Evolutionary conservation across 2,329 filamentous ascomycete genomes (phyloP).

Genomic region (Ophiostoma perfectum): DNA sequence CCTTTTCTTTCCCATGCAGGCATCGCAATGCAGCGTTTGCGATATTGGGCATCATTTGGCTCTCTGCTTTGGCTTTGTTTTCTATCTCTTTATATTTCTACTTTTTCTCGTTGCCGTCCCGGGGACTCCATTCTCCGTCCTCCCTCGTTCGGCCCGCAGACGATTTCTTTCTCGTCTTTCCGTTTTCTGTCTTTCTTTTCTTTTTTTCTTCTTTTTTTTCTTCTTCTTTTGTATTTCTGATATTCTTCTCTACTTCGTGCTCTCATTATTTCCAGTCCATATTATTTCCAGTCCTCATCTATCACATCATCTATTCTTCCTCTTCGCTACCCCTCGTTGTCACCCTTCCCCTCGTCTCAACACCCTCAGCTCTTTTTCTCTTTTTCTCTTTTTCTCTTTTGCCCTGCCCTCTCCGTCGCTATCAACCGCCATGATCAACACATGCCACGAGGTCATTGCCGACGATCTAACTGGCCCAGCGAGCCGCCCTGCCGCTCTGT

Average conservation of each 20-base stretch:
- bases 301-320: neutral
- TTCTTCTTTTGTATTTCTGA: neutral
- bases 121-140: neutral
- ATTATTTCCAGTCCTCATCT: no score
- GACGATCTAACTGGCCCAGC: neutral
- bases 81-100: neutral
- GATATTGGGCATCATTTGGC: neutral
- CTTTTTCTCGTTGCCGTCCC: neutral
- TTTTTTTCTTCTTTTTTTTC: neutral
- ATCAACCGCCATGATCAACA: neutral
- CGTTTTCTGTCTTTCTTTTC: neutral
- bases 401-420: neutral
- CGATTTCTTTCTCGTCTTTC: neutral
- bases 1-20: neutral
- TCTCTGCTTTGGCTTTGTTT: neutral
- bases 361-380: constrained; percentile 3
- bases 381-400: neutral
- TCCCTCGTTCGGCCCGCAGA: neutral
- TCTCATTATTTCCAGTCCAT: no score
- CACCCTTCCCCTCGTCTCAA: constrained; percentile 13
- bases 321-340: constrained; percentile 4
- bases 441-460: constrained; percentile 1
- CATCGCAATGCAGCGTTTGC: neutral
- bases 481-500: neutral
- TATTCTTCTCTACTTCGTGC: neutral